Base-by-base conservation (phyloP, 2,329 filamentous ascomycete species). In the Talaromyces sp. region DNA sequence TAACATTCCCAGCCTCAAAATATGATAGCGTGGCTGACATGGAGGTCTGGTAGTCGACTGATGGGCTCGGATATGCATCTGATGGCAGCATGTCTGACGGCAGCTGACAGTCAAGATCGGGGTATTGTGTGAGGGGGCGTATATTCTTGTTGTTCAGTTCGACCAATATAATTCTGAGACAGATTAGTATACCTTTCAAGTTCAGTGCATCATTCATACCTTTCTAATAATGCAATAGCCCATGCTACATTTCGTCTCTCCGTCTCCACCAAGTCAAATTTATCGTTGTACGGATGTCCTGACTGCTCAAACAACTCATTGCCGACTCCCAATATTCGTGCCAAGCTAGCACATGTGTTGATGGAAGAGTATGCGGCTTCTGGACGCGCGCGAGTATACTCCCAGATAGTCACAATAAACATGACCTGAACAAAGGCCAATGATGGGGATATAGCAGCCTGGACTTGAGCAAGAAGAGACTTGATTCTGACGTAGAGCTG, bases 321-420 rank as follows among this genome's bases (percentile, higher is more conserved):
- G 37, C 50, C 61, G 13, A 63, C 11, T n/a, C 61, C 61, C 39
- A 63, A 39, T 4, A 63, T 33, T 27, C 39, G 61, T 7, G 61
- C 49, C 31, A 57, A 45, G 14, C 61, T 56, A 8, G 61, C 43
- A 27, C 61, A 63, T 56, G 50, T 37, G 16, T 45, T 63, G 10
- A 57, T 63, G n/a, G 64, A 62, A 24, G 61, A 39, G 27, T 66
- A 50, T 14, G 64, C 64, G 13, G 60, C 59, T 59, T 66, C 58
- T 33, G 45, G 52, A 3, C 59, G 59, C 16, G 45, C 59, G 19
- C 59, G 61, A 27, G 60, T 41, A 62, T 66, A 66, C 56, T 66
- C 64, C 24, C 64, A 59, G 16, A 50, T 58, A 24, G 59, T 35
- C 3, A 66, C 57, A 16, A 66, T 45, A 10, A 66, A 59, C 22